Base-by-base conservation (phyloP, 441 rosid species). In the Brassica balearica region DNA sequence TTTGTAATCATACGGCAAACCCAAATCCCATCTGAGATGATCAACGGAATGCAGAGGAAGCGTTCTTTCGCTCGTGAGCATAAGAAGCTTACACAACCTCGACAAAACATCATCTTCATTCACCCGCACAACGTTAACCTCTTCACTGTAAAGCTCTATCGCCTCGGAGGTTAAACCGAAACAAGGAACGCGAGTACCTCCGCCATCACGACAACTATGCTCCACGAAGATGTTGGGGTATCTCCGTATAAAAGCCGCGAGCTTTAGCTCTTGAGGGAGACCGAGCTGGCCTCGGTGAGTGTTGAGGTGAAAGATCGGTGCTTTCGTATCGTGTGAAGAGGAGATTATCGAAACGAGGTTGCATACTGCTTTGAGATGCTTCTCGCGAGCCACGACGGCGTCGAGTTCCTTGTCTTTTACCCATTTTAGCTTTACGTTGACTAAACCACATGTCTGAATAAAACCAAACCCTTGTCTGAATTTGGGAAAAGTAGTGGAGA, bases 11-110 rank as follows among this genome's bases (percentile, higher is more conserved):
- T 78, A 85, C 0, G 97, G 98, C 85, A 94, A 78, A 43, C 98
- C 98, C 68, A 94, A 53, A 84, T 94, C 98, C 96, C 97, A 94
- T 81, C 83, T 85, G 72, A 91, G 89, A 86, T 92, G 96, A 61
- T 92, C 96, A 66, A 94, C 73, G 1, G 93, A 88, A 60, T 94
- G 96, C 4, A 94, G 71, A 65, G 95, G 89, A 74, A 94, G 92
- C 25, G 71, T 82, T 80, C 85, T 85, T 2, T 89, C 82, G 59
- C 74, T 76, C 4, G 94, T 87, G 29, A 93, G 91, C 98, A 92
- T 93, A 69, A 93, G 92, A 83, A 93, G 80, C 78, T 87, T 88
- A 74, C 90, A 73, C 19, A 94, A 76, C 81, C 93, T 88, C 65
- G 71, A 87, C 32, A 85, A 41, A 51, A 82, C 32, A 75, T 91